Evolutionary conservation across 345 rosid genomes (phyloP), one percentile per base, ranked within the genome.

Genomic region (Syzygium jambos): DNA sequence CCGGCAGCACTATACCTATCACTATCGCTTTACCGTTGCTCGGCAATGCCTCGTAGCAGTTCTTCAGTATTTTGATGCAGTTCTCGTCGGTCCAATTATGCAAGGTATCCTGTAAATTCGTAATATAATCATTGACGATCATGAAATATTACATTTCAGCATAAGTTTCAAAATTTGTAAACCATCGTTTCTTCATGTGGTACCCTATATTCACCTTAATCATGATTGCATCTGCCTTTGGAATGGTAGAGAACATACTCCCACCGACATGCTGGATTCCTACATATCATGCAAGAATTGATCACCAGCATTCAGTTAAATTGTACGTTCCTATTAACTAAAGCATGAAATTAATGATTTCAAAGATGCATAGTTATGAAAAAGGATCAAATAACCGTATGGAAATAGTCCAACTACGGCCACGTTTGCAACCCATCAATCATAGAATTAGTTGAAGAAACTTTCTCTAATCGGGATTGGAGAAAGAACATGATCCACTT

Each of bases 261-360:
- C 90, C 92, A 15, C 89, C 89, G n/a, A 87, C 88, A 78, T 90
- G 90, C 80, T 87, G 80, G n/a, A 90, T 68, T 21, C 90, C 92
- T 90, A 65, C 17, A 21, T 5, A 29, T 29, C 56, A 38, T 9
- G n/a, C 30, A n/a, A 29, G 22, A 27, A 68, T 17, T 4, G 8
- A 14, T 23, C 21, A n/a, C 30, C 23, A 14, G 15, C 21, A 49
- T 51, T 63, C 29, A 41, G 10, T 85, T 87, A 46, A 13, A 22
- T 38, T 9, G 9, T 52, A 83, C 29, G n/a, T 41, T 11, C 25
- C 25, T 17, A 1, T 11, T 46, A 16, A 41, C 41, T 61, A 61
- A 43, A 29, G 41, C 65, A 25, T 9, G 29, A 83, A 78, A 46
- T 87, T 59, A 23, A 27, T 7, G 8, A 17, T 52, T 63, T 14